Evolutionary conservation across 2,329 filamentous ascomycete species (phyloP).

Genomic region (Ophiostoma sp.): DNA sequence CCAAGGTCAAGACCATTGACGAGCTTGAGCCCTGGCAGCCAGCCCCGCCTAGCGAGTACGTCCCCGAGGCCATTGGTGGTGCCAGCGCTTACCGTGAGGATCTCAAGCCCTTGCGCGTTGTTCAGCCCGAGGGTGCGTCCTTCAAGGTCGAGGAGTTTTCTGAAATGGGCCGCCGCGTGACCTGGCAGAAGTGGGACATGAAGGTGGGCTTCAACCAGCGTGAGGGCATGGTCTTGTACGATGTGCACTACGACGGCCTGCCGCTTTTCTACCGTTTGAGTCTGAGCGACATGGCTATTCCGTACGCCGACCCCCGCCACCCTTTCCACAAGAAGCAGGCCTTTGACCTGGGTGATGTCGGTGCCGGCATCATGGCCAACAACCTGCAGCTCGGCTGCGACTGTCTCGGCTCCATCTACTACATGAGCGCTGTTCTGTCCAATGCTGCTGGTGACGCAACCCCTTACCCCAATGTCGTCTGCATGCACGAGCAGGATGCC

Average conservation of each 20-base stretch:
- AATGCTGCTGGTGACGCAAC: slow-evolving; percentile 48
- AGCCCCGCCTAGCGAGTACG: slow-evolving; percentile 36
- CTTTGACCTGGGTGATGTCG: slow-evolving; percentile 67
- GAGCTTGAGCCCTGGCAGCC: slow-evolving; percentile 37
- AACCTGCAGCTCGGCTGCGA: slow-evolving; percentile 65
- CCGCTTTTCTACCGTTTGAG: slow-evolving; percentile 62
- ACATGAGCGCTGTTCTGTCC: slow-evolving; percentile 54
- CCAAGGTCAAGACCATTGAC: slow-evolving; percentile 34
- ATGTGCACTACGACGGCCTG: slow-evolving; percentile 61
- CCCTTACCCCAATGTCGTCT: slow-evolving; percentile 51
- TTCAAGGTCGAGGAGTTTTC: slow-evolving; percentile 44
- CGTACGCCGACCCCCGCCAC: slow-evolving; percentile 59
- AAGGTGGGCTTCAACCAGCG: slow-evolving; percentile 64
- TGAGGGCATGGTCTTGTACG: slow-evolving; percentile 66
- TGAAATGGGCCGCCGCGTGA: slow-evolving; percentile 39
- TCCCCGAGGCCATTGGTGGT: slow-evolving; percentile 34
- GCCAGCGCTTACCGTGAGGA: slow-evolving; percentile 38
- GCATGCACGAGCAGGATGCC: slow-evolving; percentile 65
- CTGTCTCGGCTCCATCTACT: slow-evolving; percentile 61
- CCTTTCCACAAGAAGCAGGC: slow-evolving; percentile 67
- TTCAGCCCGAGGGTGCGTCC: slow-evolving; percentile 28
- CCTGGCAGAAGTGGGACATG: slow-evolving; percentile 66
- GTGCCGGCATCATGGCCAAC: slow-evolving; percentile 62
- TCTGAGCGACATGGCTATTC: slow-evolving; percentile 64
- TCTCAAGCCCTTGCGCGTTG: slow-evolving; percentile 49